Conservation (phyloP, 441 rosid species). For the Metrosideros polymorpha region DNA sequence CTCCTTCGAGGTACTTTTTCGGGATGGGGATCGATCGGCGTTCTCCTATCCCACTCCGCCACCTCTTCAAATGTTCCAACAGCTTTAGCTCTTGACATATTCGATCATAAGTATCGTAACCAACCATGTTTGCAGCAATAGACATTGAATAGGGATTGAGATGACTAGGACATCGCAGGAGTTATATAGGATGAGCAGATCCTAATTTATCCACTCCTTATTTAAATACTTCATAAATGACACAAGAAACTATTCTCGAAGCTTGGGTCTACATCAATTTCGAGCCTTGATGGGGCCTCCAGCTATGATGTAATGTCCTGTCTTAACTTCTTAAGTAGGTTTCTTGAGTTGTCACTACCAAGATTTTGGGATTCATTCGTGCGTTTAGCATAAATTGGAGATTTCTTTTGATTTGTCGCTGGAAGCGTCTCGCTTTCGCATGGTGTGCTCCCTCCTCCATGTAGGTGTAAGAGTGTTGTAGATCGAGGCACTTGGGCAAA, state of each 20-base stretch:
- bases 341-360: not conserved
- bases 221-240: not conserved
- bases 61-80: not conserved
- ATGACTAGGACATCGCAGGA: too few species aligned
- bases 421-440: not conserved
- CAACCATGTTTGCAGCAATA: not conserved
- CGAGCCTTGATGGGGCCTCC: not conserved
- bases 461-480: not conserved
- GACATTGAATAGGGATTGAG: not conserved
- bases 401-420: not conserved
- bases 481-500: not conserved
- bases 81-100: not conserved
- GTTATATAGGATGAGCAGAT: too few species aligned
- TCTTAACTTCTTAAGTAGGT: not conserved
- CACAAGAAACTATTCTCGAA: not conserved
- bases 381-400: not conserved
- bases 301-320: not conserved
- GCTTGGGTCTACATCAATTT: not conserved
- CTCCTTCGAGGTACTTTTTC: not conserved
- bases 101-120: not conserved
- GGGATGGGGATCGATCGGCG: not conserved
- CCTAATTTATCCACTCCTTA: too few species aligned
- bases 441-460: not conserved
- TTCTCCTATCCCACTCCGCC: not conserved
- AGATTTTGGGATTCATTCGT: not conserved